Percentiles rank a stretch among this genome's conserved stretches.
Evolutionary conservation across 2,329 filamentous ascomycete genomes (phyloP).

Genomic region (Pseudopithomyces maydicus): DNA sequence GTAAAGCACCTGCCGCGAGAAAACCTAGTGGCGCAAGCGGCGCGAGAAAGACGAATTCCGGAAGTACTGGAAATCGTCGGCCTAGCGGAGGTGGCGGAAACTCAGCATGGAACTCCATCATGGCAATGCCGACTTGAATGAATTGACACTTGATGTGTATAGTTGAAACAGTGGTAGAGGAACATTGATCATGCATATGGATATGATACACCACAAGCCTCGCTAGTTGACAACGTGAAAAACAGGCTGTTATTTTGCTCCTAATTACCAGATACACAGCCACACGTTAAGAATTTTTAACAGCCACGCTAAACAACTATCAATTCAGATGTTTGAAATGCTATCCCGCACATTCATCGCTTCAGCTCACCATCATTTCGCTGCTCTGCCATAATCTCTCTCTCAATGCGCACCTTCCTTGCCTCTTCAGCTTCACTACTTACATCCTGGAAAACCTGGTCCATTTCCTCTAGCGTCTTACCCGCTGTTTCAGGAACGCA

Average conservation of each 20-base stretch:
- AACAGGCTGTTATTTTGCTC: background rate
- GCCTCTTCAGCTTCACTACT: constrained; percentile 42
- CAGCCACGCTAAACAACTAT: too few relatives aligned
- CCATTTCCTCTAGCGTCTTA: constrained; percentile 44
- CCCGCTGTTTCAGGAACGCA: constrained; percentile 43
- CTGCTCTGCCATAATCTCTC: constrained; percentile 31
- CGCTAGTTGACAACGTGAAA: too few relatives aligned
- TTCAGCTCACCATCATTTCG: constrained; percentile 1
- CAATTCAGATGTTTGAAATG: too few relatives aligned
- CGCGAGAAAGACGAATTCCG: constrained; percentile 13
- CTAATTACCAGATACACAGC: too few relatives aligned
- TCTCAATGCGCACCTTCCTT: constrained; percentile 37
- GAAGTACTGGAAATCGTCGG: constrained; percentile 16
- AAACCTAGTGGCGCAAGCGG: constrained; percentile 5
- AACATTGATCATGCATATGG: too few relatives aligned
- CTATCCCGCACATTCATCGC: background rate
- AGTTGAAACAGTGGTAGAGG: background rate
- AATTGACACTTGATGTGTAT: background rate
- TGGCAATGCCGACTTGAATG: constrained; percentile 37
- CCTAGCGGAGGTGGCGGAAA: constrained; percentile 10
- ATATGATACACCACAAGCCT: background rate
- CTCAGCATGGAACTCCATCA: constrained; percentile 22
- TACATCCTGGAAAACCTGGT: constrained; percentile 44
- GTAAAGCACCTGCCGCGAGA: constrained; percentile 15
- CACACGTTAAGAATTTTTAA: too few relatives aligned